A percentile compares a stretch with the other conserved stretches of the same genome.
Evolutionary conservation across 257 asterid species (phyloP).

Genomic region (Salvia splendens): DNA sequence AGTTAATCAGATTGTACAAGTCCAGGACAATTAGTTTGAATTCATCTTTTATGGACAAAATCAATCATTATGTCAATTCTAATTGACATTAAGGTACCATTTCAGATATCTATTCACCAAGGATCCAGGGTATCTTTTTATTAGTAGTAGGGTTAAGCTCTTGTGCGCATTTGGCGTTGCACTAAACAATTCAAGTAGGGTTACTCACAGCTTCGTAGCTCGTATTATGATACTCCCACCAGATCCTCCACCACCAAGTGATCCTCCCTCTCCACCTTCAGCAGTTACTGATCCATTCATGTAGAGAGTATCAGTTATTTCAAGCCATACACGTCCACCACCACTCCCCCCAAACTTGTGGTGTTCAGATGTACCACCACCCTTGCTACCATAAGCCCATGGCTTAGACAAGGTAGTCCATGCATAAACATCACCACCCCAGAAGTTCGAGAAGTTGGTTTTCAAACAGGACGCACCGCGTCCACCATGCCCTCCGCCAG

Average conservation of each 20-base stretch:
- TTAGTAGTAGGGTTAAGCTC: slow-evolving; percentile 8
- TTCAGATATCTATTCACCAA: slow-evolving; percentile 1
- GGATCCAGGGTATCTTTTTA: slow-evolving; percentile 1
- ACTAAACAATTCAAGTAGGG: slow-evolving; percentile 34
- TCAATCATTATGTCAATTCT: neutral
- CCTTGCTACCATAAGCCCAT: slow-evolving; percentile 90
- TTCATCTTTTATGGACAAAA: neutral
- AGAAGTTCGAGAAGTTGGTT: slow-evolving; percentile 59
- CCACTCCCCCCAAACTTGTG: slow-evolving; percentile 87
- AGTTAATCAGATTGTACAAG: neutral
- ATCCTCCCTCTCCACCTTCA: slow-evolving; percentile 94
- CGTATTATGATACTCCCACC: slow-evolving; percentile 80
- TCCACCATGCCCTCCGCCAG: slow-evolving; percentile 99
- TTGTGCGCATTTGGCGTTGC: neutral
- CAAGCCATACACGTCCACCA: slow-evolving; percentile 81
- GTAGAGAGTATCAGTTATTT: slow-evolving; percentile 57
- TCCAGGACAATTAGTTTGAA: neutral
- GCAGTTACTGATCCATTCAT: slow-evolving; percentile 86
- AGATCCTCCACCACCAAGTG: slow-evolving; percentile 93
- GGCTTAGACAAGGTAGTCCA: slow-evolving; percentile 81
- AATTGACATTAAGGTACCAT: neutral
- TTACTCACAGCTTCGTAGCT: slow-evolving; percentile 87
- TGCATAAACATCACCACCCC: slow-evolving; percentile 98
- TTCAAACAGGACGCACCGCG: slow-evolving; percentile 96
- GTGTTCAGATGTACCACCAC: slow-evolving; percentile 71